A percentile compares a stretch with the other conserved stretches of the same genome.
These are phyloP conservation scores for Boletellus ananiceps DNA, from an alignment of 768 basidiomycete species.

Conservation along the genomic window DNA sequence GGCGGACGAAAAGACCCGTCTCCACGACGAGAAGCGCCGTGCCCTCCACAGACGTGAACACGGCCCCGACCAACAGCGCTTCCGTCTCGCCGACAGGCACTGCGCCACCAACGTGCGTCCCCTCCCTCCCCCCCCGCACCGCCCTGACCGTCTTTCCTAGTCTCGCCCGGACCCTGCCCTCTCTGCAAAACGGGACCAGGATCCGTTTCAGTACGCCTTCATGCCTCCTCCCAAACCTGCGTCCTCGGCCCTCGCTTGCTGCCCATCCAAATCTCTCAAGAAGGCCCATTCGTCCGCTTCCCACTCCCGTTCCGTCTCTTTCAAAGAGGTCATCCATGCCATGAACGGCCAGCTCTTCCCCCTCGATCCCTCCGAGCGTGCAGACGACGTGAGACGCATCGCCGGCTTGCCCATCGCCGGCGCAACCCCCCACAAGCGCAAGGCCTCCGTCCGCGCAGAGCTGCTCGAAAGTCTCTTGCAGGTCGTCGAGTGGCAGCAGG, in stretches of 20 bases:
- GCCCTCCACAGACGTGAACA: constrained; percentile 34
- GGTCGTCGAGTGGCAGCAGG: constrained; percentile 40
- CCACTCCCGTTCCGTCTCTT: constrained; percentile 40
- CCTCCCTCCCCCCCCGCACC: background rate
- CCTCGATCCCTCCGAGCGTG: constrained; percentile 31
- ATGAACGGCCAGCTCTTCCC: constrained; percentile 61
- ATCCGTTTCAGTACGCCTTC: constrained; percentile 32
- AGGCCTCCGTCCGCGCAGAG: constrained; percentile 26
- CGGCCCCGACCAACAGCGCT: constrained; percentile 25
- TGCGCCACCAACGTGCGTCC: constrained; percentile 21
- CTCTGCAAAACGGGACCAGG: constrained; percentile 16
- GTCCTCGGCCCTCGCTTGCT: constrained; percentile 6
- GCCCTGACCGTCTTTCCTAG: constrained; percentile 12
- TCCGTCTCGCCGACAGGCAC: constrained; percentile 17
- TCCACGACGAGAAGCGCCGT: constrained; percentile 37
- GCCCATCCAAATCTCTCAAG: constrained; percentile 14
- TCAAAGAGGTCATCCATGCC: constrained; percentile 51
- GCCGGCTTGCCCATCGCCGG: constrained; percentile 21
- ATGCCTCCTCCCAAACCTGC: constrained; percentile 24
- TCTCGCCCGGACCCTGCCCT: constrained; percentile 9
- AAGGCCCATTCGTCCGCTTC: constrained; percentile 5
- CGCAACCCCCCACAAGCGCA: constrained; percentile 17
- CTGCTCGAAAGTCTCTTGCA: constrained; percentile 43
- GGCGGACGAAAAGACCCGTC: constrained; percentile 42
- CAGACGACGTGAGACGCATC: constrained; percentile 28